Conservation (phyloP, 2,329 filamentous ascomycete genomes). For the Metarhizium rileyi region DNA sequence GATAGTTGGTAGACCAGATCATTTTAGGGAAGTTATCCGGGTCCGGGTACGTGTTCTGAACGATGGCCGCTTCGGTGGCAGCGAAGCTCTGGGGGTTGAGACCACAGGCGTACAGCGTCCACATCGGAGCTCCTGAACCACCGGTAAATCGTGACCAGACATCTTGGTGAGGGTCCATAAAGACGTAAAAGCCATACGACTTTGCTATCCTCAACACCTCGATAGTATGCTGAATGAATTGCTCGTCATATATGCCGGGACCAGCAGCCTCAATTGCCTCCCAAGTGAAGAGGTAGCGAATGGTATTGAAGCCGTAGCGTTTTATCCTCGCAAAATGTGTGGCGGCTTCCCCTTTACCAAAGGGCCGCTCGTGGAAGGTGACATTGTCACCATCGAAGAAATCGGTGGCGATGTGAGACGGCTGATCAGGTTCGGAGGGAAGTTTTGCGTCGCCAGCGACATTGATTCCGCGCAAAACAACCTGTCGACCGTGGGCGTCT, state of each 20-base stretch:
- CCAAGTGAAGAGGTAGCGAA: conserved; percentile 97
- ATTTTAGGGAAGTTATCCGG: conserved; percentile 89
- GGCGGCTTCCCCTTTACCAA: conserved; percentile 72
- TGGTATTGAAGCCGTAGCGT: conserved; percentile 89
- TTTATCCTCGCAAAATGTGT: conserved; percentile 78
- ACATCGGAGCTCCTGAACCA: conserved; percentile 91
- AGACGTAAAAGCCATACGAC: conserved; percentile 87
- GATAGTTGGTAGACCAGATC: conserved; percentile 99
- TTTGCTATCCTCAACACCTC: conserved; percentile 74
- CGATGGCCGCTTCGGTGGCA: conserved; percentile 80
- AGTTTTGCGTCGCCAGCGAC: conserved; percentile 85
- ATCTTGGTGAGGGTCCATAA: conserved; percentile 98
- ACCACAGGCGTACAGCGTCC: conserved; percentile 92
- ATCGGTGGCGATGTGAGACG: conserved; percentile 64
- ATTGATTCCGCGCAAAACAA: conserved; percentile 89
- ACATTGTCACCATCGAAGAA: conserved; percentile 94
- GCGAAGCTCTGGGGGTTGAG: conserved; percentile 79
- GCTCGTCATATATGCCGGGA: conserved; percentile 86
- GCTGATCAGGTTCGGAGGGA: conserved; percentile 69
- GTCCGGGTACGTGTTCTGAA: conserved; percentile 87
- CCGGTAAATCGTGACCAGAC: conserved; percentile 95
- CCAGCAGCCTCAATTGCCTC: conserved; percentile 94
- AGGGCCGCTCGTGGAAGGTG: conserved; percentile 80
- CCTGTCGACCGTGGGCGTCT: conserved; percentile 71
- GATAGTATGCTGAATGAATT: conserved; percentile 87